These are phyloP conservation scores for Penicillium taxi DNA, from an alignment of 495 filamentous ascomycete species.

Conservation along the genomic window DNA sequence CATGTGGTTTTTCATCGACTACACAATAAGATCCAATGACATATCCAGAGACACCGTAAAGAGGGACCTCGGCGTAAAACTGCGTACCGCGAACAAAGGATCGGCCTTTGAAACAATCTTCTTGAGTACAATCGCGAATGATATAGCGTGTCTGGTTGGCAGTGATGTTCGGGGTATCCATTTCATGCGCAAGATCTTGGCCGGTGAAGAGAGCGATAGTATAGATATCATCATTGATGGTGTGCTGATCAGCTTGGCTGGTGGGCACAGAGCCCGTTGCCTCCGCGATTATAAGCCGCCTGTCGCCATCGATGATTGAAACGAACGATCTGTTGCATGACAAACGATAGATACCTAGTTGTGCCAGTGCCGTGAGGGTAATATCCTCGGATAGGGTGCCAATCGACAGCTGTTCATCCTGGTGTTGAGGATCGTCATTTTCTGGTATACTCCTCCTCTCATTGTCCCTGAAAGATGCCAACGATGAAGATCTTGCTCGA, in stretches of 20 bases:
- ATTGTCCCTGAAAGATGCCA: neutral
- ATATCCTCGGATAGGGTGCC: slow-evolving; percentile 42
- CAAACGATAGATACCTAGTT: slow-evolving; percentile 50
- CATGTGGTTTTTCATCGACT: slow-evolving; percentile 46
- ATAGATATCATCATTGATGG: slow-evolving; percentile 34
- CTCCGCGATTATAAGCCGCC: slow-evolving; percentile 57
- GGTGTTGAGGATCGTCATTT: slow-evolving; percentile 3
- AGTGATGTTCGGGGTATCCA: slow-evolving; percentile 17
- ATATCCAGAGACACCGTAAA: slow-evolving; percentile 49
- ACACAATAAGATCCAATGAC: slow-evolving; percentile 57
- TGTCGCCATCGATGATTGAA: slow-evolving; percentile 50
- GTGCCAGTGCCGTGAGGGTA: slow-evolving; percentile 54
- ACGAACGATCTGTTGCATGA: slow-evolving; percentile 47
- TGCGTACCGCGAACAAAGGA: slow-evolving; percentile 33
- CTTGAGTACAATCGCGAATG: slow-evolving; percentile 42
- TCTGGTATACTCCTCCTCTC: neutral
- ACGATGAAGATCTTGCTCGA: neutral
- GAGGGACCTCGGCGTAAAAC: slow-evolving; percentile 59
- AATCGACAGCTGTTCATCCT: slow-evolving; percentile 11
- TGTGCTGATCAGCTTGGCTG: slow-evolving; percentile 22
- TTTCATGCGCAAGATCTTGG: slow-evolving; percentile 11
- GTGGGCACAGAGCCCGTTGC: slow-evolving; percentile 48
- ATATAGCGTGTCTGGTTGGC: slow-evolving; percentile 37
- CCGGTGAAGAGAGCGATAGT: slow-evolving; percentile 31
- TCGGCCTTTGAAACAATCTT: slow-evolving; percentile 41